These are phyloP conservation scores for Vitis cinerea DNA, from an alignment of 164 flowering plant species.

Conservation along the genomic window DNA sequence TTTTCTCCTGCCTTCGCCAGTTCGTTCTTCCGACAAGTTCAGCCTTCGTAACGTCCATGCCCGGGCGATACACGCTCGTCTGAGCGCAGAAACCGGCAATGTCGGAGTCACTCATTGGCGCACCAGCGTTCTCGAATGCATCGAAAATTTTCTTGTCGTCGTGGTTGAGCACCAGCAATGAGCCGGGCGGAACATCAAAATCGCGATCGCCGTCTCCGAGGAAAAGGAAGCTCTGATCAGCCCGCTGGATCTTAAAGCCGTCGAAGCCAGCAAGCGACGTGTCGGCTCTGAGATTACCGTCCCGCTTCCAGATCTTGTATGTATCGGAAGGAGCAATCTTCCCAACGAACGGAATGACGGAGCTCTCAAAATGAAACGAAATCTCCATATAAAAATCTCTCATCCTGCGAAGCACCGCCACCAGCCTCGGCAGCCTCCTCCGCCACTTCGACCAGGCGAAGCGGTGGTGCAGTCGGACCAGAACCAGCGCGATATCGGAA, in stretches of 20 bases:
- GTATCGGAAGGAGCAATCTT: constrained; percentile 95
- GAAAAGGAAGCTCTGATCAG: constrained; percentile 86
- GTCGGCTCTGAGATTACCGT: constrained; percentile 84
- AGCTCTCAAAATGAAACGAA: constrained; percentile 92
- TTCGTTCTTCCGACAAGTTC: constrained; percentile 69
- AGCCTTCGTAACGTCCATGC: constrained; percentile 91
- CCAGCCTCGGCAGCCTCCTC: constrained; percentile 77
- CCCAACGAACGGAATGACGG: constrained; percentile 84
- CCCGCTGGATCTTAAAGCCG: constrained; percentile 86
- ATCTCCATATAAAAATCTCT: constrained; percentile 97
- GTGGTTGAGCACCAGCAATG: constrained; percentile 69
- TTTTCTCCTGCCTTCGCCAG: constrained; percentile 87
- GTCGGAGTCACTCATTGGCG: constrained; percentile 60
- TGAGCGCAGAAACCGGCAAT: constrained; percentile 61
- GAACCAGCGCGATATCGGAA: constrained; percentile 47
- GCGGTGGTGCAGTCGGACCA: constrained; percentile 60
- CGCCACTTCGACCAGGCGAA: constrained; percentile 93
- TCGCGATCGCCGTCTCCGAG: constrained; percentile 62
- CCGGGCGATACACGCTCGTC: constrained; percentile 83
- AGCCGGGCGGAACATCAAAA: constrained; percentile 48
- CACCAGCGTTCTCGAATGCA: constrained; percentile 88
- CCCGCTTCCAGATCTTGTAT: constrained; percentile 93
- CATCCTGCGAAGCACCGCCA: constrained; percentile 77
- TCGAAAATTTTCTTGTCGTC: constrained; percentile 62
- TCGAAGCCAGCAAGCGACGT: constrained; percentile 90